Conservation (phyloP, 2,329 filamentous ascomycete species). For the Calonectria pauciramosa region DNA sequence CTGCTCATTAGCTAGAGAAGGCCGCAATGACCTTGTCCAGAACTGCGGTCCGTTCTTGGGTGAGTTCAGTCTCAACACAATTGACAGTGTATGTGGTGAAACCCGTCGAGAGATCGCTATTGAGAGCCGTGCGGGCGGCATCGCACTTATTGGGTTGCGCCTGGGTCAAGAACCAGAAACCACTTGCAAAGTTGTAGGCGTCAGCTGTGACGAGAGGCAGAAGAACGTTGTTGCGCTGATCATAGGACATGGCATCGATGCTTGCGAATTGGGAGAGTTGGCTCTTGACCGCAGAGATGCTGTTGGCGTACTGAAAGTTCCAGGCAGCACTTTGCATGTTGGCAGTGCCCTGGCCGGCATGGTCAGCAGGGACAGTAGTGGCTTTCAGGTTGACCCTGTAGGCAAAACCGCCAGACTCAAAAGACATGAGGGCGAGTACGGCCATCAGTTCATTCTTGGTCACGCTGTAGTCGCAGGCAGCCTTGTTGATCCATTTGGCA, state of each 20-base stretch:
- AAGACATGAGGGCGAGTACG: conserved; percentile 77
- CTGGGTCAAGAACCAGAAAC: conserved; percentile 60
- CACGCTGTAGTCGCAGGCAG: not conserved
- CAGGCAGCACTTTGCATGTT: conserved; percentile 65
- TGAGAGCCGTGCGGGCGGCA: conserved; percentile 46
- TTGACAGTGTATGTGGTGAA: conserved; percentile 63
- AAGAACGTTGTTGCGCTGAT: conserved; percentile 57
- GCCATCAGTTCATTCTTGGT: conserved; percentile 52
- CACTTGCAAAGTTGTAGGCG: conserved; percentile 67
- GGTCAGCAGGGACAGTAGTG: conserved; percentile 58
- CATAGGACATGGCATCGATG: conserved; percentile 45
- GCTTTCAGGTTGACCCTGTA: conserved; percentile 75
- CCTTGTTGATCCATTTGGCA: conserved; percentile 64
- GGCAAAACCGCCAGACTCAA: conserved; percentile 78
- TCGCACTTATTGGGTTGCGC: conserved; percentile 58
- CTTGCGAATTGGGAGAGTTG: conserved; percentile 48
- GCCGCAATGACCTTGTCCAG: conserved; percentile 58
- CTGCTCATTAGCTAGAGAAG: conserved; percentile 45
- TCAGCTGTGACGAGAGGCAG: conserved; percentile 58
- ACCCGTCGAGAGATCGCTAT: conserved; percentile 55
- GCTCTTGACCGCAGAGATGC: conserved; percentile 54
- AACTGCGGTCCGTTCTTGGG: too few relatives aligned
- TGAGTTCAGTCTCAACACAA: conserved; percentile 61
- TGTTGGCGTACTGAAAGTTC: conserved; percentile 64
- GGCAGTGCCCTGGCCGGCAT: conserved; percentile 75